phyloP scores from a whole-genome alignment of 1,284 basidiomycete genomes.

The Sporisorium reilianum region DNA sequence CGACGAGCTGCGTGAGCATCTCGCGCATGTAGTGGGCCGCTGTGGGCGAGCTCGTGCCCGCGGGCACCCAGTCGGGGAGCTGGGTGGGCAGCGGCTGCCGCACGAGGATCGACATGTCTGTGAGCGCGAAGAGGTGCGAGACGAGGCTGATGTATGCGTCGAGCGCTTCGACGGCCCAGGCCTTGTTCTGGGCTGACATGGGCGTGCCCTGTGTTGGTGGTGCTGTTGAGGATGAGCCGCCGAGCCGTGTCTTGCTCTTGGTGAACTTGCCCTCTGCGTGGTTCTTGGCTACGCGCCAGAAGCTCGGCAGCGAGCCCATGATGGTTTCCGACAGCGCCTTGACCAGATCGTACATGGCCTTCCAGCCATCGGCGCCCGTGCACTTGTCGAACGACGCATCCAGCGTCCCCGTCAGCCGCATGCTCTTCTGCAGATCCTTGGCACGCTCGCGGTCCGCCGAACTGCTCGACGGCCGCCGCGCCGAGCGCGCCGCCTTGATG shows the following conservation, averaged over 20 bases:
- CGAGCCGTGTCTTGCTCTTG: conserved; percentile 22
- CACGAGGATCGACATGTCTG: conserved; percentile 76
- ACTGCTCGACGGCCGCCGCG: conserved; percentile 59
- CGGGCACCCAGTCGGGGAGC: conserved; percentile 78
- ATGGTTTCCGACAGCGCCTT: conserved; percentile 73
- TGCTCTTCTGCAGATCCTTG: conserved; percentile 65
- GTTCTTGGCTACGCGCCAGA: conserved; percentile 90
- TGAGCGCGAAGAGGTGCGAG: conserved; percentile 89
- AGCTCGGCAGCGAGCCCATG: conserved; percentile 80
- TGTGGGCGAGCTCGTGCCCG: conserved; percentile 82
- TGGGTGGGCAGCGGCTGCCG: conserved; percentile 71
- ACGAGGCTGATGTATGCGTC: conserved; percentile 87
- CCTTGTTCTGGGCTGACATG: conserved; percentile 83
- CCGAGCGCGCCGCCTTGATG: conserved; percentile 28
- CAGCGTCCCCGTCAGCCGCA: conserved; percentile 54
- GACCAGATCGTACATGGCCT: conserved; percentile 78
- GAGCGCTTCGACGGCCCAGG: conserved; percentile 91
- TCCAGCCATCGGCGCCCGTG: conserved; percentile 74
- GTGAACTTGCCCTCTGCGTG: conserved; percentile 77
- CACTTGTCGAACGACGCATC: conserved; percentile 50
- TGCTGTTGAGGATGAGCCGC: background rate
- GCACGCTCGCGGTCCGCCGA: conserved; percentile 76
- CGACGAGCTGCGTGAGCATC: conserved; percentile 84
- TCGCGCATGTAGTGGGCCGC: conserved; percentile 84
- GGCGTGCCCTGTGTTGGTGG: conserved; percentile 56